Evolutionary conservation across 2,329 filamentous ascomycete genomes (phyloP).

Genomic region (Penicillium sp.): DNA sequence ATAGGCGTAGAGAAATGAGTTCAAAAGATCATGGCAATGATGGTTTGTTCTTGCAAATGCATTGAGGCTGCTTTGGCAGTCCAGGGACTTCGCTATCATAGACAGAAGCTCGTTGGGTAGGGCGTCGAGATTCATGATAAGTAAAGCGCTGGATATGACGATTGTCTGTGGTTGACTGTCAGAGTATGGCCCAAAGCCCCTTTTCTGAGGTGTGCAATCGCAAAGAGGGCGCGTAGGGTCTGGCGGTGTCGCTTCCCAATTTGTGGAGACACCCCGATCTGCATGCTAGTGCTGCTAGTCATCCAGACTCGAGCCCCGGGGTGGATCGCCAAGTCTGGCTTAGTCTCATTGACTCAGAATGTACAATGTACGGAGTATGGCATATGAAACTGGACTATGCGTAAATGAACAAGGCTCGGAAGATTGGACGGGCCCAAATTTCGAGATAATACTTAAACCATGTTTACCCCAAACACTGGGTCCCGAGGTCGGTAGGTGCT

Average conservation of each 20-base stretch:
- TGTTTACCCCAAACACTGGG: too few relatives aligned
- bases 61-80: slow-evolving; percentile 1
- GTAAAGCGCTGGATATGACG: background rate
- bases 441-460: too few relatives aligned
- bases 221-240: background rate
- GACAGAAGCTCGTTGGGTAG: slow-evolving; percentile 10
- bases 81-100: background rate
- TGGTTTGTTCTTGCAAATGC: background rate
- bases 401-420: too few relatives aligned
- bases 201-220: background rate
- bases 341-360: background rate
- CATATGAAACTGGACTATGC: too few relatives aligned
- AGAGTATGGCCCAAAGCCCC: too few relatives aligned
- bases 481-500: too few relatives aligned
- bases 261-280: background rate
- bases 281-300: background rate
- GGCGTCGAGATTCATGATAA: slow-evolving; percentile 1
- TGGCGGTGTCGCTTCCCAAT: background rate
- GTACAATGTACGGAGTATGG: too few relatives aligned
- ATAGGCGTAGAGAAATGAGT: slow-evolving; percentile 3
- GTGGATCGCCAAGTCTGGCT: background rate
- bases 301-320: background rate
- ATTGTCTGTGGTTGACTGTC: too few relatives aligned
- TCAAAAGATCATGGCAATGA: background rate
- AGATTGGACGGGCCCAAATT: too few relatives aligned